Percentiles rank a stretch among this genome's conserved stretches.
These are phyloP conservation scores for Ascoidea rubescens DNA, from an alignment of 805 yeast genomes.

Conservation along the genomic window DNA sequence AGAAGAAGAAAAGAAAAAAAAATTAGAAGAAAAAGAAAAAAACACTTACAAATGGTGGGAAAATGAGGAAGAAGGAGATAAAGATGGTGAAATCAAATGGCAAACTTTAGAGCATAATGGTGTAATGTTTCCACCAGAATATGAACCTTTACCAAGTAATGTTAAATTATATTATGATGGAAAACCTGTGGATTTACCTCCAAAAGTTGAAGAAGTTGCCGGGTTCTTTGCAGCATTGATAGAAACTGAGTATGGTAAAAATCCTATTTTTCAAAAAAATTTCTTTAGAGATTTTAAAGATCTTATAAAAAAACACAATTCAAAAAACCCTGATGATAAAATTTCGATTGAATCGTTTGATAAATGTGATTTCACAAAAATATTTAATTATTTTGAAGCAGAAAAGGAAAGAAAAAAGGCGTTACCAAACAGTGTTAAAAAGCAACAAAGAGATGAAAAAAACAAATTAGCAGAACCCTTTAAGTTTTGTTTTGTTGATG, in stretches of 20 bases:
- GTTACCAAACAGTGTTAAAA: slow-evolving; percentile 62
- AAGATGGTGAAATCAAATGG: slow-evolving; percentile 77
- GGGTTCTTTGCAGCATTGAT: slow-evolving; percentile 87
- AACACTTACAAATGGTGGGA: slow-evolving; percentile 80
- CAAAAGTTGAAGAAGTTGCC: slow-evolving; percentile 89
- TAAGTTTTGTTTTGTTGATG: slow-evolving; percentile 70
- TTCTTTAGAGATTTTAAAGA: slow-evolving; percentile 67
- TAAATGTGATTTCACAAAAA: slow-evolving; percentile 67
- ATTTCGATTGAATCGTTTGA: slow-evolving; percentile 41
- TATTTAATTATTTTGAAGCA: slow-evolving; percentile 56
- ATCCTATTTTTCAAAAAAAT: slow-evolving; percentile 75
- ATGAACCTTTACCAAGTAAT: slow-evolving; percentile 69
- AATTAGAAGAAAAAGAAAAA: slow-evolving; percentile 27
- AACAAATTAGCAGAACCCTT: slow-evolving; percentile 70
- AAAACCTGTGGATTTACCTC: slow-evolving; percentile 56
- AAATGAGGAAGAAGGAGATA: slow-evolving; percentile 31
- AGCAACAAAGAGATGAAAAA: slow-evolving; percentile 52
- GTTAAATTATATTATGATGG: slow-evolving; percentile 70
- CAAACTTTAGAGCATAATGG: slow-evolving; percentile 77
- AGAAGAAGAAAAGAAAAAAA: slow-evolving; percentile 15
- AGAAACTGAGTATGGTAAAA: slow-evolving; percentile 78
- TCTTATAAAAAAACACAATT: slow-evolving; percentile 61
- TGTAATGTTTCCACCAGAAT: slow-evolving; percentile 85
- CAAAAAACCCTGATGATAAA: slow-evolving; percentile 23
- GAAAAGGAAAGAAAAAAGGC: slow-evolving; percentile 60